Conservation (phyloP, 139 green algal species). For the Chara braunii region DNA sequence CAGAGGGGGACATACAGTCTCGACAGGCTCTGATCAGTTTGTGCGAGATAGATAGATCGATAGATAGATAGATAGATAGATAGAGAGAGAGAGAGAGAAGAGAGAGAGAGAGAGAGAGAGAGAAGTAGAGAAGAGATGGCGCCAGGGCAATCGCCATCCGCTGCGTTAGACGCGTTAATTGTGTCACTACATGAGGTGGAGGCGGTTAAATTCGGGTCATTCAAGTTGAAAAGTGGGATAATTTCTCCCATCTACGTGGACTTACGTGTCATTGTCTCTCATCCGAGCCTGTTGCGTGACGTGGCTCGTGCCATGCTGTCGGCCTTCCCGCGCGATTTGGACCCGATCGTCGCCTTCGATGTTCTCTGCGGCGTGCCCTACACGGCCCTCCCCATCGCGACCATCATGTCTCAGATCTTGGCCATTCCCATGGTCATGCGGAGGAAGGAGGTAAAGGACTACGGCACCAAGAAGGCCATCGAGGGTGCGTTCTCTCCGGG, state of each 20-base stretch:
- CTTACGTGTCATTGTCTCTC: conserved; percentile 95
- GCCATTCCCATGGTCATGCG: conserved; percentile 84
- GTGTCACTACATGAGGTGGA: conserved; percentile 49
- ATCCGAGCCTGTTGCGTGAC: conserved; percentile 84
- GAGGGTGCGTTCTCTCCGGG: conserved; percentile 87
- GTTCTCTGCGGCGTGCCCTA: conserved; percentile 98
- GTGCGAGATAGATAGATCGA: too few species aligned
- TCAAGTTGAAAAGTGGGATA: conserved; percentile 96
- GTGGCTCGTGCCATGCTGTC: conserved; percentile 85
- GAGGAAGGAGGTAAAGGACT: conserved; percentile 93
- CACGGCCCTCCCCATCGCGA: conserved; percentile 97
- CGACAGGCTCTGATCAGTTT: too few species aligned
- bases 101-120: too few species aligned
- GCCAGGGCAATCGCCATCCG: too few species aligned
- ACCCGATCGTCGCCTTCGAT: conserved; percentile 64
- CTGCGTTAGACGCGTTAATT: conserved; percentile 22
- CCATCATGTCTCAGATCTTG: conserved; percentile 81
- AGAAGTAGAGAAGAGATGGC: too few species aligned
- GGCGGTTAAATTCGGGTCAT: conserved; percentile 97
- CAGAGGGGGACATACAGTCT: too few species aligned
- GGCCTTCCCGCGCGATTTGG: conserved; percentile 39
- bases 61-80: too few species aligned
- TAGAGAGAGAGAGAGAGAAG: too few species aligned
- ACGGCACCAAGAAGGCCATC: conserved; percentile 94
- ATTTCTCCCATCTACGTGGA: conserved; percentile 96